Evolutionary conservation across 208 protist species (phyloP).

Genomic region (Leishmania tropica): DNA sequence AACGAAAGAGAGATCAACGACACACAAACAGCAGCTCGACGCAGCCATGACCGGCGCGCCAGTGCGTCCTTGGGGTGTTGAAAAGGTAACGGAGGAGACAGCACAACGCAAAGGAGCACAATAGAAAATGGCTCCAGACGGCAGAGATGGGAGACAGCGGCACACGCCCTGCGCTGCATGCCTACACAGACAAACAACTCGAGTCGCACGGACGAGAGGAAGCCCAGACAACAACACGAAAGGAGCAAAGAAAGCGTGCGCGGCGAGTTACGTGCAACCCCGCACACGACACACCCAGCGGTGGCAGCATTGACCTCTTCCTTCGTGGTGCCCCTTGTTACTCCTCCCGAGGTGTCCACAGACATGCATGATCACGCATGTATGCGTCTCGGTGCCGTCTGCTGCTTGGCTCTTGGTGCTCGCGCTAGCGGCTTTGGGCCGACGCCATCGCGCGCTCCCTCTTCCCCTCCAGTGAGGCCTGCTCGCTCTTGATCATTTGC

Average conservation of each 20-base stretch:
- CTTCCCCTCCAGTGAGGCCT: conserved; percentile 31
- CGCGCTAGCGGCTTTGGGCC: neutral
- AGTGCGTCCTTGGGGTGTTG: neutral
- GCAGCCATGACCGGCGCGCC: neutral
- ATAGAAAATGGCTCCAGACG: neutral
- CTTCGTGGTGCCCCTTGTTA: neutral
- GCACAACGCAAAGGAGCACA: neutral
- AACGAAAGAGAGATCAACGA: neutral
- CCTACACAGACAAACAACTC: conserved; percentile 4
- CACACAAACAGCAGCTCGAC: conserved; percentile 6
- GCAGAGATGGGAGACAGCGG: neutral
- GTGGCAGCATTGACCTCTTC: neutral
- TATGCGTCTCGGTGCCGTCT: neutral
- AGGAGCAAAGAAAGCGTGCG: neutral
- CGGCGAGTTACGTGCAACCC: neutral
- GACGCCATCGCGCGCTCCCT: conserved; percentile 26
- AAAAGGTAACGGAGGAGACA: neutral
- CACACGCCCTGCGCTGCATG: neutral
- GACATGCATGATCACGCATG: neutral
- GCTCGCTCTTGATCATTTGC: conserved; percentile 65
- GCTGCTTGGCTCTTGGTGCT: neutral
- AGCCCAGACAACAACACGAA: neutral
- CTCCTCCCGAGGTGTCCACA: neutral
- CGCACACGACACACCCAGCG: neutral
- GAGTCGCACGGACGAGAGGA: neutral